phyloP scores from a whole-genome alignment of 148 eudicot genomes.

The Chenopodium berlandieri region DNA sequence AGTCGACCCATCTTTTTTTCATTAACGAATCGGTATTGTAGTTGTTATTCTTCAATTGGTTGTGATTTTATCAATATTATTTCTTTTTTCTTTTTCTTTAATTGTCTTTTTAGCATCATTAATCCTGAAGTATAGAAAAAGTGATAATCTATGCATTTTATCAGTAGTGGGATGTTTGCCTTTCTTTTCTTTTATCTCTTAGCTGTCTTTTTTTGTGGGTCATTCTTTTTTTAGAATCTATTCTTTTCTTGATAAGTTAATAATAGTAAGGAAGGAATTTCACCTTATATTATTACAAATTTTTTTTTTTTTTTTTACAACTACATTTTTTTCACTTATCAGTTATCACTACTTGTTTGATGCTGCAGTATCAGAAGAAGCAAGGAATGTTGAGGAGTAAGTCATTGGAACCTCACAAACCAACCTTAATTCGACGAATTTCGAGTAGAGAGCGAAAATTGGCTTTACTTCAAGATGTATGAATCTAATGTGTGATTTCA shows the following conservation, averaged over 20 bases:
- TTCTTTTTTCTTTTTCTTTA: too few species aligned
- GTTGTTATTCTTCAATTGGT: neutral
- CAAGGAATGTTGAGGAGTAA: slow-evolving; percentile 40
- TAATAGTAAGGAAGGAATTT: slow-evolving; percentile 3
- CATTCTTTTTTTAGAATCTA: slow-evolving; percentile 22
- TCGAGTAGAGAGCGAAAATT: slow-evolving; percentile 46
- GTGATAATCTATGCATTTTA: slow-evolving; percentile 4
- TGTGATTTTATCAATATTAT: neutral
- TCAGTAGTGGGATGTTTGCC: slow-evolving; percentile 1
- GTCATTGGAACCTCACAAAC: slow-evolving; percentile 31
- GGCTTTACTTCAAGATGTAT: slow-evolving; percentile 73
- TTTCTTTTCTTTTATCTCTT: neutral
- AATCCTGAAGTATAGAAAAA: slow-evolving; percentile 17
- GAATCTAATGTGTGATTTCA: neutral
- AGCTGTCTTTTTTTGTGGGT: slow-evolving; percentile 27
- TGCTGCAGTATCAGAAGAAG: slow-evolving; percentile 28
- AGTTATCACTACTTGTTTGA: neutral
- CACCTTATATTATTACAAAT: too few species aligned
- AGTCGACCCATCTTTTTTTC: too few species aligned
- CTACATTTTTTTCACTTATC: neutral
- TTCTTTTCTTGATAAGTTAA: slow-evolving; percentile 45
- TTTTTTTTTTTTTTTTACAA: too few species aligned
- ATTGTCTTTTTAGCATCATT: slow-evolving; percentile 5
- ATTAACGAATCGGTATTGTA: too few species aligned
- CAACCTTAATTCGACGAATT: slow-evolving; percentile 29